Conservation (phyloP, 257 asterid genomes). For the Plectranthus barbatus region DNA sequence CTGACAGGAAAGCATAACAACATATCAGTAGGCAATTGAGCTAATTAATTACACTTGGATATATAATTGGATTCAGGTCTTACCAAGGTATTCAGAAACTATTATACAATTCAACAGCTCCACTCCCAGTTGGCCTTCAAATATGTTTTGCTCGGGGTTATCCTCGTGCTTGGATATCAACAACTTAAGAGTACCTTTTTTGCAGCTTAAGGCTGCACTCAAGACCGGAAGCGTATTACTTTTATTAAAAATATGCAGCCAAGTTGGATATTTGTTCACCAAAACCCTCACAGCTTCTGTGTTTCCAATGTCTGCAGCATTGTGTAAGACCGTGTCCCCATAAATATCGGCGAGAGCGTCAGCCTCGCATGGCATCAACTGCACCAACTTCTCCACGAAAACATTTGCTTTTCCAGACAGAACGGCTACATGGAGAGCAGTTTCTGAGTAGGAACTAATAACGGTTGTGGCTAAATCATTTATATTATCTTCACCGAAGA, state of each 20-base stretch:
- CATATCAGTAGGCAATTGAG: too few relatives aligned
- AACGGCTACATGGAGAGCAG: not conserved
- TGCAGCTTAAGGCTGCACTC: not conserved
- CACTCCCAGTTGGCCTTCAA: not conserved
- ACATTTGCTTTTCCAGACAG: not conserved
- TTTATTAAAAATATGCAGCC: not conserved
- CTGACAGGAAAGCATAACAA: too few relatives aligned
- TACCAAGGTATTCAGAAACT: not conserved
- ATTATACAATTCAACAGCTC: not conserved
- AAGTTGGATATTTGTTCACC: not conserved
- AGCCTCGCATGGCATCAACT: not conserved
- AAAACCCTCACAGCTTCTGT: not conserved
- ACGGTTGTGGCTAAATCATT: too few relatives aligned
- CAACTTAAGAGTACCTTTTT: not conserved
- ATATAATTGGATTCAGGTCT: not conserved
- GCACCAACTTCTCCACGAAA: not conserved
- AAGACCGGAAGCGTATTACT: not conserved
- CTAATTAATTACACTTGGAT: too few relatives aligned
- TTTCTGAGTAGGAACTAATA: too few relatives aligned
- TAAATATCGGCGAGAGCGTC: not conserved
- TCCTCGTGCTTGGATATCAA: not conserved
- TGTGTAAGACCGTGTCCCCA: not conserved
- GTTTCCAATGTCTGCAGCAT: constrained; percentile 3
- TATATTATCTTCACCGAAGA: too few relatives aligned
- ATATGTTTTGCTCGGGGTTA: not conserved